Conservation (phyloP, 768 basidiomycete genomes). For the Plicaturopsis crispa region DNA sequence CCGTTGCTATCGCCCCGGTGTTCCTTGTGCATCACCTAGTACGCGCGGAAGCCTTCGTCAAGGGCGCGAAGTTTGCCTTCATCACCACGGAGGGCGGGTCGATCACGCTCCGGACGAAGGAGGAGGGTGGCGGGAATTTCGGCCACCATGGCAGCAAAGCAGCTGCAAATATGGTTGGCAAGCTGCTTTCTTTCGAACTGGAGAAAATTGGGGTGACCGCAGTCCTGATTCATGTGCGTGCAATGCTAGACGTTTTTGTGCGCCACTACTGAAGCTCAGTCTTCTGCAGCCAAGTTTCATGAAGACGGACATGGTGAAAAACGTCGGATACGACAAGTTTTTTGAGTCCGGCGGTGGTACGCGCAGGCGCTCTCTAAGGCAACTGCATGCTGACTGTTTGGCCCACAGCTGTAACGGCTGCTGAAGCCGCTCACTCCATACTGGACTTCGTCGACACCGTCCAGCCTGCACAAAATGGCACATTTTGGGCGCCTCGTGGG, state of each 20-base stretch:
- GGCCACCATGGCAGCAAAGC: constrained; percentile 43
- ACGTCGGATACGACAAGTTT: constrained; percentile 34
- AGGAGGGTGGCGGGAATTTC: constrained; percentile 41
- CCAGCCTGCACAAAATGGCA: constrained; percentile 26
- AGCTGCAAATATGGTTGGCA: constrained; percentile 41
- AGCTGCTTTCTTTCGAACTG: constrained; percentile 31
- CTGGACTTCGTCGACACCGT: constrained; percentile 29
- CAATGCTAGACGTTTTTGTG: neutral
- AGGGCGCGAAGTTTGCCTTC: constrained; percentile 29
- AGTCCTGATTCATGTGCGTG: constrained; percentile 35
- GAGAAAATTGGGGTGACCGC: constrained; percentile 29
- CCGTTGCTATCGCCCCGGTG: constrained; percentile 34
- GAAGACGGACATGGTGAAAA: constrained; percentile 38
- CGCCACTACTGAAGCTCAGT: neutral
- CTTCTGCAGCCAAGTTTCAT: constrained; percentile 37
- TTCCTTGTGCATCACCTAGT: constrained; percentile 23
- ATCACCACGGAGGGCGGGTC: constrained; percentile 41
- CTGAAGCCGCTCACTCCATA: constrained; percentile 29
- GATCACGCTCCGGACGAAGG: constrained; percentile 30
- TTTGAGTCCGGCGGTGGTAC: constrained; percentile 36
- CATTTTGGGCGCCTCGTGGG: constrained; percentile 40
- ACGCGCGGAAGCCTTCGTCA: constrained; percentile 16
- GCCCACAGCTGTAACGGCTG: constrained; percentile 32
- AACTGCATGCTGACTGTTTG: neutral
- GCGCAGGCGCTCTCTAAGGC: constrained; percentile 3